phyloP scores from a whole-genome alignment of 1,284 basidiomycete species.

The Cutaneotrichosporon cyanovorans region DNA sequence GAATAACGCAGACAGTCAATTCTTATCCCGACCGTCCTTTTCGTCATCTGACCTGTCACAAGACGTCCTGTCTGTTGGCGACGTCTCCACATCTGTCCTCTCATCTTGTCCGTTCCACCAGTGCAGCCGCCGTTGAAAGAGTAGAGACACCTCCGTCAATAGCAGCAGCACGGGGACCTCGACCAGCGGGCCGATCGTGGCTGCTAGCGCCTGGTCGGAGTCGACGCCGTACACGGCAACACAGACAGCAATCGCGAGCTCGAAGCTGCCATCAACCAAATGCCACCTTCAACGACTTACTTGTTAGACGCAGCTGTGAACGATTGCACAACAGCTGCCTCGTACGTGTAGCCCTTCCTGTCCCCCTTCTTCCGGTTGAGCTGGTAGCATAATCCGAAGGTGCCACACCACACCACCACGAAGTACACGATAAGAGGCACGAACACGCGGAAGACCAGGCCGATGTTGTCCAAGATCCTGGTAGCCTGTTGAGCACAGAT shows the following conservation, averaged over 20 bases:
- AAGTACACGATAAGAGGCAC: slow-evolving; percentile 77
- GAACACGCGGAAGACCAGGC: slow-evolving; percentile 66
- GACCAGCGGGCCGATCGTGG: slow-evolving; percentile 64
- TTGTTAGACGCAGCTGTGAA: slow-evolving; percentile 52
- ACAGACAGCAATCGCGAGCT: slow-evolving; percentile 75
- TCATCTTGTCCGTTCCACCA: not conserved
- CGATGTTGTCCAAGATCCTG: slow-evolving; percentile 59
- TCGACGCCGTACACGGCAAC: slow-evolving; percentile 69
- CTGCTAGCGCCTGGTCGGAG: slow-evolving; percentile 66
- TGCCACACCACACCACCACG: slow-evolving; percentile 62
- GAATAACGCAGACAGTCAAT: too few relatives aligned
- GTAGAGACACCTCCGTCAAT: slow-evolving; percentile 62
- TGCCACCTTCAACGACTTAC: slow-evolving; percentile 28
- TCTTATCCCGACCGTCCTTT: too few relatives aligned
- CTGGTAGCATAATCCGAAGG: slow-evolving; percentile 56
- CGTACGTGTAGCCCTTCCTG: slow-evolving; percentile 49
- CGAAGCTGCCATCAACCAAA: slow-evolving; percentile 30
- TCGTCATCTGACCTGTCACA: too few relatives aligned
- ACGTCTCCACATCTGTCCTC: not conserved
- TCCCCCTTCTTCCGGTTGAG: slow-evolving; percentile 35
- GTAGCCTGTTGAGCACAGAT: slow-evolving; percentile 61
- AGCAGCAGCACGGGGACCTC: slow-evolving; percentile 68
- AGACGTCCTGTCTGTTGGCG: too few relatives aligned
- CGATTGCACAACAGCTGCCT: slow-evolving; percentile 60
- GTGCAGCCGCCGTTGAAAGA: not conserved